Conservation (phyloP, 169 alveolate species). For the Plasmodium coatneyi region DNA sequence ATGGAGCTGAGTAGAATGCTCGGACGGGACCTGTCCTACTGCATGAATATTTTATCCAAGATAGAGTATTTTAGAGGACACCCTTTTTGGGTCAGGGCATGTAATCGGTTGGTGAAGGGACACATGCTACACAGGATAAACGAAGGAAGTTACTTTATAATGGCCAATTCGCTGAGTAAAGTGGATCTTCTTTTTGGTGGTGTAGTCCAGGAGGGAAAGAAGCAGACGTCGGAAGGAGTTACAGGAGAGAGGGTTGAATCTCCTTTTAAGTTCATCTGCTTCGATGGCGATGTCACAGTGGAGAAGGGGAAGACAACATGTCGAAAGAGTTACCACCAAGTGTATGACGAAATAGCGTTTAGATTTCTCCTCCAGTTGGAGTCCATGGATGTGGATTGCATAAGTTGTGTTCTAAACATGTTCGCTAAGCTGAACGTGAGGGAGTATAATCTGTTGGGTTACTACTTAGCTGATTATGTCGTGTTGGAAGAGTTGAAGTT, state of each 20-base stretch:
- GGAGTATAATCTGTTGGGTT: conserved; percentile 22
- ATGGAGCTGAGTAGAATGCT: conserved; percentile 32
- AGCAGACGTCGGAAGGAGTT: background rate
- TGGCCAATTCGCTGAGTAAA: conserved; percentile 49
- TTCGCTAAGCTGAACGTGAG: conserved; percentile 27
- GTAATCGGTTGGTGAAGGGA: conserved; percentile 47
- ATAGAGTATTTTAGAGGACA: conserved; percentile 12
- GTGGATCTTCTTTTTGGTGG: background rate
- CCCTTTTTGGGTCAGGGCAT: conserved; percentile 20
- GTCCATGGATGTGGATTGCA: conserved; percentile 9
- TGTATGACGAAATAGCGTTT: conserved; percentile 41
- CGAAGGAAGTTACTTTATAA: conserved; percentile 20
- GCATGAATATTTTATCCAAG: conserved; percentile 68
- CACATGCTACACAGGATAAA: conserved; percentile 48
- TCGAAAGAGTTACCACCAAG: background rate
- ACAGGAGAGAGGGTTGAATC: background rate
- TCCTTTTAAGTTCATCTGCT: background rate
- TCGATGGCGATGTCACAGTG: background rate
- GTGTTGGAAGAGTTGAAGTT: background rate
- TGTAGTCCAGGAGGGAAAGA: background rate
- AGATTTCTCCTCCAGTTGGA: conserved; percentile 35
- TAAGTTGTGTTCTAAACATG: conserved; percentile 47
- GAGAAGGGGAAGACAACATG: background rate
- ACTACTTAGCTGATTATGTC: conserved; percentile 50
- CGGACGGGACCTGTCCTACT: conserved; percentile 64